Evolutionary conservation across 768 basidiomycete genomes (phyloP).

Genomic region (Suillus paluster): DNA sequence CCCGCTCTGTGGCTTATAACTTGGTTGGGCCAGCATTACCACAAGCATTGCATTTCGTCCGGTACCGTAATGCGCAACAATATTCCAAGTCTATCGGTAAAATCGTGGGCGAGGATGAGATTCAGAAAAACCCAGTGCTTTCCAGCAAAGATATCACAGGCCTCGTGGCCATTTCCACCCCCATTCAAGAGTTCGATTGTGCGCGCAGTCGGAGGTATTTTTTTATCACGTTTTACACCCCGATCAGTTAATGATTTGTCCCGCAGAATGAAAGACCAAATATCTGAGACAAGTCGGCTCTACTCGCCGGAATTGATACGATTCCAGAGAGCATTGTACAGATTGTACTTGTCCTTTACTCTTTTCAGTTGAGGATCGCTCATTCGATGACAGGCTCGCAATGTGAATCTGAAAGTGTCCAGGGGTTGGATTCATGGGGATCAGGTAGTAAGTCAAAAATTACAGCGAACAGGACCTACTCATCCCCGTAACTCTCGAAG

Average conservation of each 20-base stretch:
- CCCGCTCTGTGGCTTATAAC: constrained; percentile 32
- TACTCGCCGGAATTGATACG: constrained; percentile 33
- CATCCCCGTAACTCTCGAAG: constrained; percentile 4
- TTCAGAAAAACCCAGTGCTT: constrained; percentile 20
- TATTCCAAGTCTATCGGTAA: background rate
- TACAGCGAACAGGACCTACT: background rate
- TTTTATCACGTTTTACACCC: background rate
- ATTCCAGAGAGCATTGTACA: constrained; percentile 34
- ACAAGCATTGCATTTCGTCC: constrained; percentile 31
- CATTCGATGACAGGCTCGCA: constrained; percentile 16
- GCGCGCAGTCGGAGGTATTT: constrained; percentile 44
- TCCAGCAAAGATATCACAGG: constrained; percentile 23
- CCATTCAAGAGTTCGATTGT: constrained; percentile 37
- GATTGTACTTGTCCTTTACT: constrained; percentile 24
- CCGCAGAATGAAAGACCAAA: constrained; percentile 42
- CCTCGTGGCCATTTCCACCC: constrained; percentile 27
- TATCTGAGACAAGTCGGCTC: constrained; percentile 33
- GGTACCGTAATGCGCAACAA: constrained; percentile 13
- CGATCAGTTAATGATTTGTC: background rate
- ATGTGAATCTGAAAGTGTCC: constrained; percentile 15
- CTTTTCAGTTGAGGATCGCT: background rate
- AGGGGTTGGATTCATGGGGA: constrained; percentile 24
- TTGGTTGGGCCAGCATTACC: constrained; percentile 35
- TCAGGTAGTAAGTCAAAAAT: constrained; percentile 29
- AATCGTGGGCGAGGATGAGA: too few relatives aligned